Evolutionary conservation across 371 early-diverging fungal species (phyloP), one percentile per base, ranked within the genome.

Genomic region (Rhizomucor pusillus): DNA sequence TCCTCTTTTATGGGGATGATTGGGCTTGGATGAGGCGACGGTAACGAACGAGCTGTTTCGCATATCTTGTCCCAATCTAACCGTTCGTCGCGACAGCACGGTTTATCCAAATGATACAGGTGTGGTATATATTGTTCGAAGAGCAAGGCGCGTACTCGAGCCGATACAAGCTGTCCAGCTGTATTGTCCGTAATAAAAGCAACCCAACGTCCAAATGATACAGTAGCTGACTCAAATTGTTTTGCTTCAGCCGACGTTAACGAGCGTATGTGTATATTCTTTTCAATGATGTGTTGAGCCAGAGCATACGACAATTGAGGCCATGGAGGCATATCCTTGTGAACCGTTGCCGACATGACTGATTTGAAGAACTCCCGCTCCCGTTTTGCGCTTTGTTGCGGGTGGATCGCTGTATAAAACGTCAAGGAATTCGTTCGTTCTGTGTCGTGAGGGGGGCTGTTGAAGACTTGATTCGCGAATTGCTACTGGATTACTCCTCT

Each of bases 101-200:
- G 44, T 52, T 65, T 44, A 45, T 75, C 63, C 46, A 73, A 54
- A 11, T 65, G 56, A 51, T 69, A 80, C 56, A 88, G 23, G 54
- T 69, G 64, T n/a, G 86, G 73, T 36, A 85, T 68, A 50, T 83
- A 63, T 54, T 89, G 87, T 61, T 91, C 91, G 62, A 84, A 87
- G 6, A 91, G 77, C 76, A 87, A 84, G 18, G 86, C 66, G 44
- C 91, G 80, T 25, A 83, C 82, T 48, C 89, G 81, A 59, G 81
- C 79, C 3, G 86, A 48, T n/a, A 49, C 48, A n/a, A 33, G 40
- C 12, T 52, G 49, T n/a, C 50, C 65, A n/a, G 43, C 52, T 13
- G n/a, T 43, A 25, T 51, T 23, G 40, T 65, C 65, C n/a, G 65
- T 69, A 54, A 80, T 78, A 39, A 82, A 80, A 39, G 62, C 66